Evolutionary conservation across 1,284 basidiomycete genomes (phyloP), one percentile per base, ranked within the genome.

Genomic region (Amylostereum chailletii): DNA sequence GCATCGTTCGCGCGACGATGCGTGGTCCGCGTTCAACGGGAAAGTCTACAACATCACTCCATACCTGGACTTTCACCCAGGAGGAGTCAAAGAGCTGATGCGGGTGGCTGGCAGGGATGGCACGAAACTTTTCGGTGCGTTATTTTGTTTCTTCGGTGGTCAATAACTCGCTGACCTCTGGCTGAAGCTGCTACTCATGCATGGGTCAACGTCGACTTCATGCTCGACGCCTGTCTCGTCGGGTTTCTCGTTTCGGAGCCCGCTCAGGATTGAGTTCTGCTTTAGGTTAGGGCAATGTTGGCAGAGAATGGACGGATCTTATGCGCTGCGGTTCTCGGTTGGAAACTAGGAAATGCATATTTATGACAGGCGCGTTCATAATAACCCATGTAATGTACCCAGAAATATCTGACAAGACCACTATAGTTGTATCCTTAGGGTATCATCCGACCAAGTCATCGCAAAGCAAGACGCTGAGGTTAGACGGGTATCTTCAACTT

Each of bases 41-140:
- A 94, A 90, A 63, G 94, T 99, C 27, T 99, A 99, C 71, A 97
- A 99, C 65, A 89, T 99, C 45, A 95, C 94, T 1, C 81, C 89
- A 0, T 99, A 98, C 65, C 67, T 97, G 4, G 74, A 83, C 1
- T 99, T 87, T 60, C 96, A 99, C 63, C 95, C 95, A 0, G 95
- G 95, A 8, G 96, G 95, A 5, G 90, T 87, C 67, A 84, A 85
- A 57, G 92, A 98, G 62, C 71, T 99, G 39, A 90, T 99, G 90
- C 79, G 95, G n/a, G 88, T 89, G 10, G 95, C 95, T 4, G 95
- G 96, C 1, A 74, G 93, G 51, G 96, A 99, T 62, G 94, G 94
- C 9, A 93, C 92, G 1, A 86, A 92, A 61, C 72, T 99, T 27
- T 98, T 99, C 61, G 89, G 94, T 95, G 65, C 62, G 77, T 65